Base-by-base conservation (phyloP, 352 stramenopile genomes). In the Phytophthora sojae region DNA sequence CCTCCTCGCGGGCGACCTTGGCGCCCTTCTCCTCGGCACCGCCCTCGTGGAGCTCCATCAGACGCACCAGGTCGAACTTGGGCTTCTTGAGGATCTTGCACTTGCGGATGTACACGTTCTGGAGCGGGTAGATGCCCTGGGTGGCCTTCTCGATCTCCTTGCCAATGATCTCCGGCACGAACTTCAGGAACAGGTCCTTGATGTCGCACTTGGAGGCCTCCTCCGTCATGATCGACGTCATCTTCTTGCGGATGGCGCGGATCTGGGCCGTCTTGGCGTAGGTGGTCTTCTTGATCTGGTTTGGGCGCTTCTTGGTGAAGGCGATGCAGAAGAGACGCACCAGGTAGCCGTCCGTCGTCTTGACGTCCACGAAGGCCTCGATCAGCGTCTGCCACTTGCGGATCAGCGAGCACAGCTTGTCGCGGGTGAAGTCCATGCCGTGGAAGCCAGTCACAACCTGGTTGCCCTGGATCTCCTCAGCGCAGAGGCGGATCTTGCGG, bases 61-160 rank as follows among this genome's bases (percentile, higher is more conserved):
- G 88, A 80, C 98, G 98, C 61, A 97, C 97, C 45, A 99, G 82
- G 92, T 99, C 98, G 80, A 99, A 99, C 92, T 99, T 99, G 58
- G 98, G 98, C 92, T 99, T 99, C 95, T 99, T 99, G 42, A 99
- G 91, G 56, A 99, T 98, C 96, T 99, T 99, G 69, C 99, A 98
- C 96, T 99, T 99, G 73, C 98, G 96, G 81, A 99, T 98, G 93
- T 97, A 99, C 64, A 98, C 95, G 83, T 99, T 98, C 89, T 99
- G 98, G 67, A 99, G 90, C 57, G 98, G 98, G 94, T 99, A 99
- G 85, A 99, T 99, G 76, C 91, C 88, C 75, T 98, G 95, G 49
- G 94, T 98, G 62, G 96, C 92, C 85, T 98, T 98, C 72, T 99
- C 96, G 76, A 99, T 99, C 73, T 99, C 93, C 76, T 99, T 97